Conservation (phyloP, 305 asterid genomes). For the Andrographis paniculata region DNA sequence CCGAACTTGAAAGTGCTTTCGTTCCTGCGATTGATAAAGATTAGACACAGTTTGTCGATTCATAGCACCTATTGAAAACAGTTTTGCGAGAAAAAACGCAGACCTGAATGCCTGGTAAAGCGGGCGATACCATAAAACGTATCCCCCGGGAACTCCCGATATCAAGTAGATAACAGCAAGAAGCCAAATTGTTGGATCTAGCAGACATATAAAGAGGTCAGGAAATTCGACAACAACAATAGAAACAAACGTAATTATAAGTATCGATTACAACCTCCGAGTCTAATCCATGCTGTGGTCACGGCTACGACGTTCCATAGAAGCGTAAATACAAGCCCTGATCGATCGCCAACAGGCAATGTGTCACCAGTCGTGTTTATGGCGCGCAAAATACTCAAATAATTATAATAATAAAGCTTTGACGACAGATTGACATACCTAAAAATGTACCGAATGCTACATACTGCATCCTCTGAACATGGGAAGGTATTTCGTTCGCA, state of each 20-base stretch:
- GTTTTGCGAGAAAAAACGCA: constrained; percentile 8
- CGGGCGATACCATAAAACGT: constrained; percentile 88
- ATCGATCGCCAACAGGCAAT: constrained; percentile 15
- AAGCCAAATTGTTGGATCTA: constrained; percentile 80
- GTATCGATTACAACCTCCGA: constrained; percentile 6
- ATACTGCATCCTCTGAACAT: constrained; percentile 85
- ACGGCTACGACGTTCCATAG: neutral
- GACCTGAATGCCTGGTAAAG: constrained; percentile 88
- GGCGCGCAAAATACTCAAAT: too few relatives aligned
- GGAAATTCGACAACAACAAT: constrained; percentile 2
- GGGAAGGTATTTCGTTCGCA: constrained; percentile 88
- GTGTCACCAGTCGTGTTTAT: too few relatives aligned
- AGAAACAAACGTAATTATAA: constrained; percentile 6
- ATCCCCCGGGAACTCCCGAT: constrained; percentile 85
- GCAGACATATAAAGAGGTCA: constrained; percentile 13
- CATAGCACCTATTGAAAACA: neutral
- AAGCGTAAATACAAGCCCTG: constrained; percentile 24
- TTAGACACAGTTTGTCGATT: neutral
- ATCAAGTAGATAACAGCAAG: constrained; percentile 81
- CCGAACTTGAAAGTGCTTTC: constrained; percentile 81
- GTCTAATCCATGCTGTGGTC: constrained; percentile 9
- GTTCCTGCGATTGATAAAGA: constrained; percentile 40
- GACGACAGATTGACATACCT: constrained; percentile 38
- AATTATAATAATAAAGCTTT: too few relatives aligned
- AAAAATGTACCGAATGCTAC: constrained; percentile 84